Evolutionary conservation across 257 asterid species (phyloP), one percentile per base, ranked within the genome.

Genomic region (Dorcoceras hygrometricum): DNA sequence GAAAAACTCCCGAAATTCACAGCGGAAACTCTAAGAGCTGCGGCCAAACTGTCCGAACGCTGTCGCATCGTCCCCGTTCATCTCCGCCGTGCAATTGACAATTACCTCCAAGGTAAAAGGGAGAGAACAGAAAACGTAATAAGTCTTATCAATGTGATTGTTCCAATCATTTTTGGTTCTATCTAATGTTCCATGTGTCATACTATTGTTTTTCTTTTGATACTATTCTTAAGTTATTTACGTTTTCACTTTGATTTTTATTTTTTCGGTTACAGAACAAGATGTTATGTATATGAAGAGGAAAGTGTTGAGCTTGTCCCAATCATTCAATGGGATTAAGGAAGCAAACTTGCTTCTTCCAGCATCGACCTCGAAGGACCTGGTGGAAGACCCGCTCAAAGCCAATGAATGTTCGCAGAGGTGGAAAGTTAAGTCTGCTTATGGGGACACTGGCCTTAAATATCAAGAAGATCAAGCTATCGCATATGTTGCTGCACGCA

Each of bases 401-500:
- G 73, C 88, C 63, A 67, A 84, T 81, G 95, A 81, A 56, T 69
- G 83, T 73, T 77, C 98, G 4, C 85, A 83, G 77, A 79, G 99
- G 73, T 88, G 99, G 99, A 93, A 88, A 76, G 76, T 90, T 16
- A 76, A 67, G 75, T 78, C 86, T 8, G 27, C 81, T 39, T 93
- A 93, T 68, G 95, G 99, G 4, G 97, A 90, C 62, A 70, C 80
- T 56, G 97, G 97, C 58, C 92, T 93, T 57, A 86, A 71, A 72
- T 93, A 93, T 79, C 77, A 77, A 39, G 92, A 85, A 62, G 99
- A 86, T 71, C 87, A 93, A 71, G 77, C 97, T 14, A 66, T 87
- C 25, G 97, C 99, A 14, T 93, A 93, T 73, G 94, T 93, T 1
- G 99, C 96, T 1, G 83, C 96, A 63, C 96, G 99, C 20, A 90